Evolutionary conservation across 495 filamentous ascomycete genomes (phyloP), one percentile per base, ranked within the genome.

Genomic region (Daldinia loculata): DNA sequence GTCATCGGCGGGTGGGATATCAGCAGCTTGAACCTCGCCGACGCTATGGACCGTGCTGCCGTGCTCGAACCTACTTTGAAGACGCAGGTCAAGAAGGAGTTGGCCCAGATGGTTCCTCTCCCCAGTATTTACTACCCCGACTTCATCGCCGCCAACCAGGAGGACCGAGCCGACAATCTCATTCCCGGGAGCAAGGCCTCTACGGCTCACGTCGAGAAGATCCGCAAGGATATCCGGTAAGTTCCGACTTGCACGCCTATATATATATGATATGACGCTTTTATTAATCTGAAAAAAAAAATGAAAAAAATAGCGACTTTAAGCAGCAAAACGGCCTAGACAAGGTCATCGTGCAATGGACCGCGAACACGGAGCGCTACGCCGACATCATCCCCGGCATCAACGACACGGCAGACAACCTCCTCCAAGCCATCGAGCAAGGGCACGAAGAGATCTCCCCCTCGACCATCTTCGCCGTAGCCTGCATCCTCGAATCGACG

Each of bases 91-190:
- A 89, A 90, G 81, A 95, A 97, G 87, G 91, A 98, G 83, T 94
- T 98, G 95, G 85, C 88, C 68, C 83, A 84, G 70, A 91, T 98
- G 90, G 90, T 90, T 75, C 95, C 95, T 15, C 87, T 98, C 71
- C 95, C 94, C 29, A 93, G 90, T 81, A 92, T 98, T 83, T 99
- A 98, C 88, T 99, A 99, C 78, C 95, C 95, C 4, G 95, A 99
- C 81, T 99, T 98, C 85, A 99, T 99, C 77, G 95, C 95, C 67
- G 91, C 95, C 80, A 99, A 99, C 84, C 95, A 99, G 85, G 95
- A 94, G 80, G 94, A 94, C 74, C 93, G 95, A 77, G 95, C 96
- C 65, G 93, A 99, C 83, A 98, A 99, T 75, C 70, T 96, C 64
- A 80, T 98, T 50, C 82, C 90, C 63, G 95, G 95, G 38, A 85